phyloP scores from a whole-genome alignment of 2,329 filamentous ascomycete species.

The Pseudogymnoascus sp. region DNA sequence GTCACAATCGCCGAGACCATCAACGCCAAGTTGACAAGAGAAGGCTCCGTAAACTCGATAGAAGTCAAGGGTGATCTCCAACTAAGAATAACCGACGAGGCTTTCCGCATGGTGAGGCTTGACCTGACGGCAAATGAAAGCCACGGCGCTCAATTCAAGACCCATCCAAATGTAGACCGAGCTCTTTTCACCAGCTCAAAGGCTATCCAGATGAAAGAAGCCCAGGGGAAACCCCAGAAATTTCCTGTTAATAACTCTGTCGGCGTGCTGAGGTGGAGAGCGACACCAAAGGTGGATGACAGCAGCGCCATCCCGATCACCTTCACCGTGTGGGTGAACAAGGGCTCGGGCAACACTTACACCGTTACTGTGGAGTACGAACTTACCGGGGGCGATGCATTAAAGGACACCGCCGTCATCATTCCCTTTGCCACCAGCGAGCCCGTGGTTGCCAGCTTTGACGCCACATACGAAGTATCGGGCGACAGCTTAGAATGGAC shows the following conservation, averaged over 20 bases:
- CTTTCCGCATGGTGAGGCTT: conserved; percentile 87
- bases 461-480: conserved; percentile 87
- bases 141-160: conserved; percentile 84
- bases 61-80: conserved; percentile 89
- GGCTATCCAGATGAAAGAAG: conserved; percentile 66
- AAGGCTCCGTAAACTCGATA: conserved; percentile 79
- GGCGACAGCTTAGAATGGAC: conserved; percentile 93
- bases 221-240: conserved; percentile 60
- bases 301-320: conserved; percentile 79
- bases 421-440: conserved; percentile 84
- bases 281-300: conserved; percentile 73
- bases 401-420: conserved; percentile 78
- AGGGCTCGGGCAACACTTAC: conserved; percentile 70
- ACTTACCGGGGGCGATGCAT: conserved; percentile 67
- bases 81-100: conserved; percentile 79
- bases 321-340: conserved; percentile 97
- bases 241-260: conserved; percentile 95
- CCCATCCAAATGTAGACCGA: conserved; percentile 94
- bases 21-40: conserved; percentile 77
- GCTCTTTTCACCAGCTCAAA: conserved; percentile 75
- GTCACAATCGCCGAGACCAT: conserved; percentile 86
- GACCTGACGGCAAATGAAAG: conserved; percentile 68
- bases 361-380: conserved; percentile 96
- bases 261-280: conserved; percentile 87
- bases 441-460: conserved; percentile 84